Evolutionary conservation across 768 basidiomycete genomes (phyloP), one percentile per base, ranked within the genome.

Genomic region (Amanita rimosa): DNA sequence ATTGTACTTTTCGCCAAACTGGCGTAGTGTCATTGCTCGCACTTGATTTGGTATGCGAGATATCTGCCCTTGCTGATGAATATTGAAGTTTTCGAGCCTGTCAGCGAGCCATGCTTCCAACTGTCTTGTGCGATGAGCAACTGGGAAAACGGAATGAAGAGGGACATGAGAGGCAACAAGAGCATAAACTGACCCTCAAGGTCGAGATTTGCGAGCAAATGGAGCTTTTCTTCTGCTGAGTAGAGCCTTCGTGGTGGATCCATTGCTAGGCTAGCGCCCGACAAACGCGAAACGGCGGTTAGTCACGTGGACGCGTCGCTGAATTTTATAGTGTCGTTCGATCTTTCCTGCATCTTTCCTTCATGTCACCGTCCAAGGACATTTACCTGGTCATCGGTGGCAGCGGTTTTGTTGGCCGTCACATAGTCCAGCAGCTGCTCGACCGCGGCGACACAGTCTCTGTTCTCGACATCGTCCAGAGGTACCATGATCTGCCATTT

Each of bases 351-450:
- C 29, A 10, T 29, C 9, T 29, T 29, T 29, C 8, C 27, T 9
- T 44, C 51, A 61, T 64, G 60, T 47, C 64, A 24, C 54, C 56
- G 36, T 37, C 48, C 45, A 74, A 68, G 55, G 89, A 95, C 54
- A 70, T 79, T 2, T 97, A 89, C 66, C 68, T 95, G 49, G 92
- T 99, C 59, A 85, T 97, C 59, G 95, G 95, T 19, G 94, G 94
- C 49, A 90, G 88, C 58, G 91, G 92, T 19, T 94, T 95, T 64
- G 70, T 95, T 19, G 92, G 95, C 39, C 72, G 90, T 51, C 86
- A 92, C 60, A 89, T 99, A 56, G 92, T 98, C 26, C 79, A 93
- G 56, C 79, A 81, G 47, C 77, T 98, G 46, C 62, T 86, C 26
- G 81, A 78, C 17, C 76, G 94, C 40, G 85, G 80, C 4, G 87